Conservation (phyloP, 2,329 filamentous ascomycete genomes). For the Aspergillus fijiensis region DNA sequence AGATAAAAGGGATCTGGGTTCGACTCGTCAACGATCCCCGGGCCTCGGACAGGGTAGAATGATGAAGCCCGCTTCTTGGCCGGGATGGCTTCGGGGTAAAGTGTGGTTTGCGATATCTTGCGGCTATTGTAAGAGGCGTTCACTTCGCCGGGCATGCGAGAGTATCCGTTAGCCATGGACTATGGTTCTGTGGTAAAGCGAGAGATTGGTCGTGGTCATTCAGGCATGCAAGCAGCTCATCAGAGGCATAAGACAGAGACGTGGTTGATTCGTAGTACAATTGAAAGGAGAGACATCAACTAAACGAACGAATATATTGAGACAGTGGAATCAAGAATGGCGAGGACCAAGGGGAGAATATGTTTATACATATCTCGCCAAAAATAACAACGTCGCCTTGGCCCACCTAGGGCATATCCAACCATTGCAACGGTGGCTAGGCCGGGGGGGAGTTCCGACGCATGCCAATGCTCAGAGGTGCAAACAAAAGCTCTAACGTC, state of each 20-base stretch:
- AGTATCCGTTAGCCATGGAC: conserved; percentile 41
- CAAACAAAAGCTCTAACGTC: conserved; percentile 38
- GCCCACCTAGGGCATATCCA: conserved; percentile 10
- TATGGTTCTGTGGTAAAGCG: conserved; percentile 24
- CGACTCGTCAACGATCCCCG: conserved; percentile 33
- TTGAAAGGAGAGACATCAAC: conserved; percentile 12
- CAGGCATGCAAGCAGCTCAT: conserved; percentile 11
- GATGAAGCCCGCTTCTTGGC: conserved; percentile 33
- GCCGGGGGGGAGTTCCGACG: conserved; percentile 27
- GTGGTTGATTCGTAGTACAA: conserved; percentile 8
- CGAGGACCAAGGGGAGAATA: conserved; percentile 28
- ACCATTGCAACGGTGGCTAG: conserved; percentile 29
- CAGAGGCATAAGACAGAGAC: conserved; percentile 14
- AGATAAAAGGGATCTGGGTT: conserved; percentile 43
- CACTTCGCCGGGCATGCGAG: conserved; percentile 34
- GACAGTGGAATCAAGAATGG: conserved; percentile 15
- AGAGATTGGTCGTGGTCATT: conserved; percentile 6
- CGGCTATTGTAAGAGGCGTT: conserved; percentile 32
- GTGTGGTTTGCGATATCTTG: conserved; percentile 34
- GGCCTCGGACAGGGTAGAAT: conserved; percentile 29
- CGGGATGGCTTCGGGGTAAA: conserved; percentile 30
- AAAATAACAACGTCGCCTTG: conserved; percentile 24
- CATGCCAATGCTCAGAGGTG: conserved; percentile 39
- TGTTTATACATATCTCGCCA: conserved; percentile 37
- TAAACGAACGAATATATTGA: conserved; percentile 8